Conservation (phyloP, 306 rosid species). For the Quercus suber region DNA sequence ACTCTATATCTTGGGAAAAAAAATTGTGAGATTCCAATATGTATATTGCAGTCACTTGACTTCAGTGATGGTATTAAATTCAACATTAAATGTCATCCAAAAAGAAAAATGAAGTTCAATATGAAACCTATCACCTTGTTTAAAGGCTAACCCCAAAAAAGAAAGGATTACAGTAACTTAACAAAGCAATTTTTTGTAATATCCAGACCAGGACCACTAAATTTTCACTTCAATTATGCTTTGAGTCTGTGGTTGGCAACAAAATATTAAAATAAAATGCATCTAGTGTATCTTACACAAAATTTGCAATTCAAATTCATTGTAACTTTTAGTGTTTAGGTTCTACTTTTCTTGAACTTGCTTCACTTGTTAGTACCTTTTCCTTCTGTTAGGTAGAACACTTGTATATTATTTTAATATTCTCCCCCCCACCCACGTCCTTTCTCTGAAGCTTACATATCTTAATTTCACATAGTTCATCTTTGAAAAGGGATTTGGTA, state of each 20-base stretch:
- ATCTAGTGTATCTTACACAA: neutral
- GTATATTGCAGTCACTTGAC: neutral
- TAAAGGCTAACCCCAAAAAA: neutral
- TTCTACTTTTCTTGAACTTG: neutral
- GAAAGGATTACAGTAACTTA: neutral
- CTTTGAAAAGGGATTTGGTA: neutral
- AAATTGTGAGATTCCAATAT: neutral
- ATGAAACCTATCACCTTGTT: neutral
- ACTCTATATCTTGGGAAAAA: neutral
- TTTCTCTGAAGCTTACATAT: neutral
- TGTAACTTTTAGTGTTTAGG: neutral
- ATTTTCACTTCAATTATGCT: neutral
- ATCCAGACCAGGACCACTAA: neutral
- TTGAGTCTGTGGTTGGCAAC: neutral
- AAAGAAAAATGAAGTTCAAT: neutral
- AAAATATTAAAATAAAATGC: neutral
- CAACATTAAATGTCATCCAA: no score
- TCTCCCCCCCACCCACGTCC: neutral
- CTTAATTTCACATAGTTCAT: neutral
- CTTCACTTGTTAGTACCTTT: neutral
- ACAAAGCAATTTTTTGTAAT: neutral
- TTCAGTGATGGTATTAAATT: neutral
- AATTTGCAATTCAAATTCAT: neutral
- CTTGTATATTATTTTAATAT: neutral
- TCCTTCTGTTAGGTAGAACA: no score